A percentile compares a stretch with the other conserved stretches of the same genome.
phyloP scores from a whole-genome alignment of 495 filamentous ascomycete species.

The Penicillium subrubescens region DNA sequence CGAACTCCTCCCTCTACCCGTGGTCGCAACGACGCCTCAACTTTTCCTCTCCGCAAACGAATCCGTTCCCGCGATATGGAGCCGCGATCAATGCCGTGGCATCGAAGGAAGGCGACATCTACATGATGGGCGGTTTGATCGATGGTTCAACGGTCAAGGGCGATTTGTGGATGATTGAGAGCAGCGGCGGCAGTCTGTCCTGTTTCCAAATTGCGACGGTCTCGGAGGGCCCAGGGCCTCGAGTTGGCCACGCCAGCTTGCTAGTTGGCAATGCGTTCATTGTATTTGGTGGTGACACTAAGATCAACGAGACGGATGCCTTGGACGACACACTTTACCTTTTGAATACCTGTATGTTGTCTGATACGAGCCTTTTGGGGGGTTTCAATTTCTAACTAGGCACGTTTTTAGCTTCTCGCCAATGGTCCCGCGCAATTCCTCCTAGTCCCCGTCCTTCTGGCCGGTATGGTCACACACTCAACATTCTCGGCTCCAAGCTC shows the following conservation, averaged over 20 bases:
- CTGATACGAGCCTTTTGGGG: neutral
- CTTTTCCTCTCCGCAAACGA: constrained; percentile 78
- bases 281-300: constrained; percentile 98
- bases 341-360: constrained; percentile 88
- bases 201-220: constrained; percentile 92
- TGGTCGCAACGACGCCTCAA: constrained; percentile 92
- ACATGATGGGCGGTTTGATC: constrained; percentile 96
- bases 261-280: constrained; percentile 99
- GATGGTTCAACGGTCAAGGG: constrained; percentile 94
- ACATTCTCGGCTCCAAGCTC: constrained; percentile 93
- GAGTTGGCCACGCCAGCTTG: constrained; percentile 93
- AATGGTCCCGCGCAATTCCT: constrained; percentile 94
- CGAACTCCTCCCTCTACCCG: constrained; percentile 75
- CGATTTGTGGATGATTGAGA: constrained; percentile 97
- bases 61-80: constrained; percentile 95
- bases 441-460: constrained; percentile 80
- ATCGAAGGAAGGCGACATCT: constrained; percentile 96
- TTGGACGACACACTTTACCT: constrained; percentile 96
- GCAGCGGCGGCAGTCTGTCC: constrained; percentile 74
- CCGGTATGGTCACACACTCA: constrained; percentile 94
- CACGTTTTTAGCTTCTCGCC: constrained; percentile 73
- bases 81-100: constrained; percentile 90
- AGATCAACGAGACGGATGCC: constrained; percentile 87
- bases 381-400: constrained; percentile 10
- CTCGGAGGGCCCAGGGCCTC: constrained; percentile 89